A percentile compares a stretch with the other conserved stretches of the same genome.
These are phyloP conservation scores for Cornus controversa DNA, from an alignment of 148 eudicot species.

Conservation along the genomic window DNA sequence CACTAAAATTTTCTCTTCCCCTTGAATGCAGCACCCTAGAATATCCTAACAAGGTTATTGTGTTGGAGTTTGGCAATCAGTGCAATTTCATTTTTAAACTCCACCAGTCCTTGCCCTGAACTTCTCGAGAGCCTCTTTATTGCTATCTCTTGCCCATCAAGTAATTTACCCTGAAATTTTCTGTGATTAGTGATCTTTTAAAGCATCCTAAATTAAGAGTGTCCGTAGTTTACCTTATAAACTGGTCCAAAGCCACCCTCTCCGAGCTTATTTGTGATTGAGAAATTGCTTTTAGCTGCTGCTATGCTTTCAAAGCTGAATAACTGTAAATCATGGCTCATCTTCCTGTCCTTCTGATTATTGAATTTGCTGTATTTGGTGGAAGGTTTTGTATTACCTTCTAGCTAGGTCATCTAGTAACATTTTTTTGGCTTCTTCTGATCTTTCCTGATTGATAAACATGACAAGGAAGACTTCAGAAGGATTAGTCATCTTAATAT, in stretches of 20 bases:
- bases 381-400: no score
- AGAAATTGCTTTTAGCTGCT: slow-evolving; percentile 34
- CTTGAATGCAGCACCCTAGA: no score
- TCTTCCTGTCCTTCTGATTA: slow-evolving; percentile 19
- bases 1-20: slow-evolving; percentile 21
- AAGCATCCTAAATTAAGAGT: not conserved
- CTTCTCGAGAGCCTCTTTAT: slow-evolving; percentile 20
- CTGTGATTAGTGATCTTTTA: not conserved
- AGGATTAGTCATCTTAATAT: no score
- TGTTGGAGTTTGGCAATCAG: no score
- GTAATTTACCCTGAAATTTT: slow-evolving; percentile 5
- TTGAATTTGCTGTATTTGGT: slow-evolving; percentile 12
- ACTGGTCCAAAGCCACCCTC: slow-evolving; percentile 45
- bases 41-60: no score
- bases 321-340: slow-evolving; percentile 27
- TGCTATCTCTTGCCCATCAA: slow-evolving; percentile 16
- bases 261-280: slow-evolving; percentile 31
- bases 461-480: no score
- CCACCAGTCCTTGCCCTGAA: no score
- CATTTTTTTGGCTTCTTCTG: slow-evolving; percentile 14
- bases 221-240: no score
- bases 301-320: slow-evolving; percentile 30
- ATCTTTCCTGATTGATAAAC: not conserved
- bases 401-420: slow-evolving; percentile 20
- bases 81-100: no score